Evolutionary conservation across 495 filamentous ascomycete genomes (phyloP).

Genomic region (Daldinia grandis): DNA sequence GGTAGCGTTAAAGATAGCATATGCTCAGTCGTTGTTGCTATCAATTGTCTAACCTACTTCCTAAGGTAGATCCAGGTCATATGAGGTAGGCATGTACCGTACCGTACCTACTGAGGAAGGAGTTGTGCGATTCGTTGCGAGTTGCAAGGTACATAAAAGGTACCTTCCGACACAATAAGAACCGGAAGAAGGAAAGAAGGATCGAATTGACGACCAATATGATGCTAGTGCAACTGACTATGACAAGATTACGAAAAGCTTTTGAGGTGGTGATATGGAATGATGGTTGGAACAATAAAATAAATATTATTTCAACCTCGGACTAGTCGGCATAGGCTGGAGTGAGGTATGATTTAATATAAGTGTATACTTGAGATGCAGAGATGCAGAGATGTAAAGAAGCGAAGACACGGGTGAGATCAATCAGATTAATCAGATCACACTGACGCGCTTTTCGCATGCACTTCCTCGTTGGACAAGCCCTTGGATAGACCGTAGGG

Average conservation of each 20-base stretch:
- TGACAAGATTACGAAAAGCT: not conserved
- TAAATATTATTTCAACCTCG: slow-evolving; percentile 4
- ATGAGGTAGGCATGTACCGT: not conserved
- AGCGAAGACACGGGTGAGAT: slow-evolving; percentile 5
- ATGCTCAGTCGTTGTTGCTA: not conserved
- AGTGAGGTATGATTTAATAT: not conserved
- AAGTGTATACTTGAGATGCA: not conserved
- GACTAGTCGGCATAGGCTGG: not conserved
- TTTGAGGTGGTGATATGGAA: not conserved
- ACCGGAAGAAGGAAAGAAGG: not conserved
- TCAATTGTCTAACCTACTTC: not conserved
- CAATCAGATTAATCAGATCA: slow-evolving; percentile 49
- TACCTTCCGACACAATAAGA: not conserved
- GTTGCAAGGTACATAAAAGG: not conserved
- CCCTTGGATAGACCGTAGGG: slow-evolving; percentile 9
- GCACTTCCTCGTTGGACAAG: slow-evolving; percentile 10
- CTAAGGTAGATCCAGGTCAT: not conserved
- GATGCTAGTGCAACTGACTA: not conserved
- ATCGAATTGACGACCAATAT: not conserved
- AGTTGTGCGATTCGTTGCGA: not conserved
- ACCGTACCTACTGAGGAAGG: not conserved
- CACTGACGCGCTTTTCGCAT: slow-evolving; percentile 56
- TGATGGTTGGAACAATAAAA: slow-evolving; percentile 7
- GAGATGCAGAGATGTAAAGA: not conserved
- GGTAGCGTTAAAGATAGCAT: not conserved